Evolutionary conservation across 257 asterid species (phyloP).

Genomic region (Solanum arcanum): DNA sequence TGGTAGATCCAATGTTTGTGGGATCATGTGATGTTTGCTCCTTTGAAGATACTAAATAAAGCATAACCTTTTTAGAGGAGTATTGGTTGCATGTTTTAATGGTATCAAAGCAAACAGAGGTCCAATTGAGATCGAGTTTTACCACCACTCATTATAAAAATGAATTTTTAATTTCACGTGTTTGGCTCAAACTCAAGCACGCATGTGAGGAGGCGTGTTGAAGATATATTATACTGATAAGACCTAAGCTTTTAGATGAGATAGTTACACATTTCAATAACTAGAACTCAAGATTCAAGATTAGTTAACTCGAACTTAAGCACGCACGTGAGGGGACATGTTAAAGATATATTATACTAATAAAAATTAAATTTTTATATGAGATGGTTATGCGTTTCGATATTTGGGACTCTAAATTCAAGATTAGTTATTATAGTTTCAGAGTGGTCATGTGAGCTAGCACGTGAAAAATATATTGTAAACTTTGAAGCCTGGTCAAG

Average conservation of each 20-base stretch:
- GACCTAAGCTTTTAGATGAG: background rate
- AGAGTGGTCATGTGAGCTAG: constrained; percentile 9
- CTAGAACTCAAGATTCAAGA: background rate
- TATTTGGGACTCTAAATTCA: background rate
- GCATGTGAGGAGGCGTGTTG: background rate
- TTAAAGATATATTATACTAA: background rate
- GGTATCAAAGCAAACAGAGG: background rate
- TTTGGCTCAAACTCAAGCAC: background rate
- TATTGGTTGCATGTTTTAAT: background rate
- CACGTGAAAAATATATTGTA: constrained; percentile 5
- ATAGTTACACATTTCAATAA: background rate
- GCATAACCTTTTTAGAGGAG: background rate
- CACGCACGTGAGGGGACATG: background rate
- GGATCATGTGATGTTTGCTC: constrained; percentile 25
- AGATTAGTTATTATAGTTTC: constrained; percentile 4
- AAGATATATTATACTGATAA: background rate
- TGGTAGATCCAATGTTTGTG: constrained; percentile 1
- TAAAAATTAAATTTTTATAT: fast-evolving
- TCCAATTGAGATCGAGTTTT: background rate
- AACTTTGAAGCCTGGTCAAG: background rate
- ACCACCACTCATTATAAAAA: background rate
- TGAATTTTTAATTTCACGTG: background rate
- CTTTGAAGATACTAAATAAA: background rate
- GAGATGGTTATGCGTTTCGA: background rate
- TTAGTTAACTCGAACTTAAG: background rate